Conservation (phyloP, 306 rosid species). For the Dryas drummondii region DNA sequence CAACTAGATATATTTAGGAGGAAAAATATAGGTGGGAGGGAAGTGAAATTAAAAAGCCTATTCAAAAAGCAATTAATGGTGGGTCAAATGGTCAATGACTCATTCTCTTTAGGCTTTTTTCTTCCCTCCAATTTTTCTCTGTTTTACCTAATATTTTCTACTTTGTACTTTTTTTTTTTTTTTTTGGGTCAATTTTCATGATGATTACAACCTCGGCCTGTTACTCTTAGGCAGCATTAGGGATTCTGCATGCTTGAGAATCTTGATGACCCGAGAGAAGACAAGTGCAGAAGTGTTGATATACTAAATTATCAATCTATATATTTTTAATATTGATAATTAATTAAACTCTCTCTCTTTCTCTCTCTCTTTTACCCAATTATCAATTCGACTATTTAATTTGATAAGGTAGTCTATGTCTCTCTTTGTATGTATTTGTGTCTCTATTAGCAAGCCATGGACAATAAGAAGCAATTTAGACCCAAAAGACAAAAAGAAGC, state of each 20-base stretch:
- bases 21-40: constrained; percentile 9
- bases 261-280: constrained; percentile 42
- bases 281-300: constrained; percentile 85
- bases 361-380: neutral
- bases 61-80: neutral
- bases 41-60: neutral
- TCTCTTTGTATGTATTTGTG: neutral
- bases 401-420: neutral
- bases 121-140: constrained; percentile 27
- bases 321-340: constrained; percentile 4
- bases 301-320: constrained; percentile 36
- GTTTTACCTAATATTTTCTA: constrained; percentile 22
- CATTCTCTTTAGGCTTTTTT: constrained; percentile 24
- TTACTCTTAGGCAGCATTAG: constrained; percentile 45
- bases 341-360: neutral
- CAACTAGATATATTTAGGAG: constrained; percentile 8
- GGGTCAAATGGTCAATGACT: constrained; percentile 22
- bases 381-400: too few relatives aligned
- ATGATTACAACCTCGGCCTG: constrained; percentile 70
- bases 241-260: constrained; percentile 34
- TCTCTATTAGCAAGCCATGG: neutral
- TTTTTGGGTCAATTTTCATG: constrained; percentile 16
- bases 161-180: constrained; percentile 1
- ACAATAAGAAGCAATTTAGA: neutral
- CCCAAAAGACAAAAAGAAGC: constrained; percentile 18